phyloP scores from a whole-genome alignment of 73 alveolate genomes.

The Paramecium sonneborni region DNA sequence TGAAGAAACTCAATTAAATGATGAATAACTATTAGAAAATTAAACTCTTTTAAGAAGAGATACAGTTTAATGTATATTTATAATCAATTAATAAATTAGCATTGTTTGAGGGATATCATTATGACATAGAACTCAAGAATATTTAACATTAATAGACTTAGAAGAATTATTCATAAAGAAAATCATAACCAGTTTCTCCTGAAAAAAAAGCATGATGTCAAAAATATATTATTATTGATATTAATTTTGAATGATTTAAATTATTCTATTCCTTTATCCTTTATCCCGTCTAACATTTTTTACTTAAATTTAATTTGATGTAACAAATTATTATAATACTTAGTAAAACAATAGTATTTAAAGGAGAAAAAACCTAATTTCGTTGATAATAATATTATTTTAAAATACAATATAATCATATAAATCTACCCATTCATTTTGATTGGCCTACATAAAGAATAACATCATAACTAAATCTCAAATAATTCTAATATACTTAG shows the following conservation, averaged over 20 bases:
- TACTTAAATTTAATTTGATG: too few relatives aligned
- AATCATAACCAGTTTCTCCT: slow-evolving; percentile 57
- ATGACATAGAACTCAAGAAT: slow-evolving; percentile 17
- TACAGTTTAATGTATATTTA: slow-evolving; percentile 15
- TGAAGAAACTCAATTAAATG: slow-evolving; percentile 45
- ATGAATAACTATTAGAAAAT: slow-evolving; percentile 21
- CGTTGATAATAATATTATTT: too few relatives aligned
- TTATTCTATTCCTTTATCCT: too few relatives aligned
- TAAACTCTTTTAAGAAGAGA: slow-evolving; percentile 27
- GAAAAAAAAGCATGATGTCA: slow-evolving; percentile 49
- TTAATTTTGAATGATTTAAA: neutral
- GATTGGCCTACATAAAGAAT: too few relatives aligned
- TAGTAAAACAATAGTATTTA: too few relatives aligned
- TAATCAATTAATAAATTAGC: neutral
- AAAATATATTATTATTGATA: neutral
- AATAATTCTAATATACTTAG: too few relatives aligned
- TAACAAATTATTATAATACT: too few relatives aligned
- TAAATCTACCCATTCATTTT: too few relatives aligned
- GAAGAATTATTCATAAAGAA: slow-evolving; percentile 36
- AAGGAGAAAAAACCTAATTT: too few relatives aligned
- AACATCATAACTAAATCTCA: too few relatives aligned
- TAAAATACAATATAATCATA: too few relatives aligned
- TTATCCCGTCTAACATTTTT: too few relatives aligned
- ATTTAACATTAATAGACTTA: slow-evolving; percentile 37
- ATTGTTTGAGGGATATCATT: slow-evolving; percentile 42